Percentiles rank a stretch among this genome's conserved stretches.
Evolutionary conservation across 768 basidiomycete genomes (phyloP).

Genomic region (Roridomyces roridus): DNA sequence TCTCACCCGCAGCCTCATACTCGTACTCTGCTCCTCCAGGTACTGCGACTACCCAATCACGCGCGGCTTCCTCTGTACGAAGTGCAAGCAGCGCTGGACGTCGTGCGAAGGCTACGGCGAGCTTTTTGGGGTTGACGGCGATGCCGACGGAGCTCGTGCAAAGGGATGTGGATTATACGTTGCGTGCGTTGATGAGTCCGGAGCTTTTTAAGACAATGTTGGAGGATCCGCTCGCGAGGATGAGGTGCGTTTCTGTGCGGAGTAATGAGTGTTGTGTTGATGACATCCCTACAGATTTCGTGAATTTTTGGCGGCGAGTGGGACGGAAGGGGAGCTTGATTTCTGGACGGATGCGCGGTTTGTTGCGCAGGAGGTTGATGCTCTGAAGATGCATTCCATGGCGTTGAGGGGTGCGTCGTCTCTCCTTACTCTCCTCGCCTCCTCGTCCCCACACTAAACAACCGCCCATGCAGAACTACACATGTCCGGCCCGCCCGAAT

Average conservation of each 20-base stretch:
- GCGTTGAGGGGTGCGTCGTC: conserved; percentile 15
- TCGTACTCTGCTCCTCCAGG: too few species aligned
- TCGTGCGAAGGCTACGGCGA: too few species aligned
- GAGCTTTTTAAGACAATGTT: conserved; percentile 19
- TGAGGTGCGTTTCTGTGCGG: conserved; percentile 2
- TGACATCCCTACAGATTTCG: conserved; percentile 20
- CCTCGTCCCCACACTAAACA: too few species aligned
- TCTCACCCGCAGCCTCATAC: too few species aligned
- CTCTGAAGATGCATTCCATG: neutral
- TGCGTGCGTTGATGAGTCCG: conserved; percentile 22
- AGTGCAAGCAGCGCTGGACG: too few species aligned
- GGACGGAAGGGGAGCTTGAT: conserved; percentile 8
- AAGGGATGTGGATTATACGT: conserved; percentile 18
- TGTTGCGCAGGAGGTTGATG: conserved; percentile 9
- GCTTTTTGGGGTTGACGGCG: conserved; percentile 4
- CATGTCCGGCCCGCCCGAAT: neutral
- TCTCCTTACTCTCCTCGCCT: too few species aligned
- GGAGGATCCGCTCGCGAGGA: conserved; percentile 15
- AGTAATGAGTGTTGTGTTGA: neutral
- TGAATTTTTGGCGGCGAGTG: conserved; percentile 14
- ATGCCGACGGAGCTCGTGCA: conserved; percentile 16
- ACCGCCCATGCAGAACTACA: conserved; percentile 15
- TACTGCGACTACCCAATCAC: too few species aligned
- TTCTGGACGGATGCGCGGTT: conserved; percentile 20
- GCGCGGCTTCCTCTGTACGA: too few species aligned